Evolutionary conservation across 768 basidiomycete genomes (phyloP).

Genomic region (Infundibulicybe gibba): DNA sequence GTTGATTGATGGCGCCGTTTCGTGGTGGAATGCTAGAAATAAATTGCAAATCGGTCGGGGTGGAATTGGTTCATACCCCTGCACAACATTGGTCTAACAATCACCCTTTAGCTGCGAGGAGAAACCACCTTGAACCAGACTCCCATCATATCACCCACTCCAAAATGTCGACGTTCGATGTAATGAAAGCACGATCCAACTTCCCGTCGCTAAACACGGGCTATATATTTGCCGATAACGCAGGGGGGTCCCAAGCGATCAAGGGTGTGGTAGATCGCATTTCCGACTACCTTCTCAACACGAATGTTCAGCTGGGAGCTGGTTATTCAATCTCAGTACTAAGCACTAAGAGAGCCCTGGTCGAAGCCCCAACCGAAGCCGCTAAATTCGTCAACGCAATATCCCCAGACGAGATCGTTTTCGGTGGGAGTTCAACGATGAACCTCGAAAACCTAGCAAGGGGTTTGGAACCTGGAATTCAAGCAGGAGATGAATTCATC

Average conservation of each 20-base stretch:
- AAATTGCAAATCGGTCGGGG: slow-evolving; percentile 39
- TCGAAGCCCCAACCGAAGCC: slow-evolving; percentile 46
- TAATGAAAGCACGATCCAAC: slow-evolving; percentile 47
- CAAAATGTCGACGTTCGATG: slow-evolving; percentile 33
- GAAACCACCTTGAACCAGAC: too few relatives aligned
- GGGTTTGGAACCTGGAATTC: slow-evolving; percentile 51
- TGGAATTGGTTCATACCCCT: slow-evolving; percentile 58
- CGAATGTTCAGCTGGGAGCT: slow-evolving; percentile 73
- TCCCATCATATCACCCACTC: background rate
- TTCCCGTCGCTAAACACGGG: slow-evolving; percentile 61
- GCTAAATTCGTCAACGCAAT: slow-evolving; percentile 61
- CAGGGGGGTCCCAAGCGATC: slow-evolving; percentile 67
- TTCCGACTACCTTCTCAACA: slow-evolving; percentile 64
- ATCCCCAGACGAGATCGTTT: slow-evolving; percentile 61
- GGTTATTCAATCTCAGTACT: slow-evolving; percentile 56
- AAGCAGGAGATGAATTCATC: slow-evolving; percentile 68
- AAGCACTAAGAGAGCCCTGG: slow-evolving; percentile 46
- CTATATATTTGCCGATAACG: slow-evolving; percentile 73
- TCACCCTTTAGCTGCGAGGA: too few relatives aligned
- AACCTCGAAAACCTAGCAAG: slow-evolving; percentile 68
- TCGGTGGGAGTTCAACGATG: slow-evolving; percentile 64
- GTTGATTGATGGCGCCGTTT: background rate
- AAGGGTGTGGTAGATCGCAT: slow-evolving; percentile 54
- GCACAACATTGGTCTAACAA: too few relatives aligned
- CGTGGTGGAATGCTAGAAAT: background rate